These are phyloP conservation scores for Adenanthera pavonina DNA, from an alignment of 306 rosid genomes.

Conservation along the genomic window DNA sequence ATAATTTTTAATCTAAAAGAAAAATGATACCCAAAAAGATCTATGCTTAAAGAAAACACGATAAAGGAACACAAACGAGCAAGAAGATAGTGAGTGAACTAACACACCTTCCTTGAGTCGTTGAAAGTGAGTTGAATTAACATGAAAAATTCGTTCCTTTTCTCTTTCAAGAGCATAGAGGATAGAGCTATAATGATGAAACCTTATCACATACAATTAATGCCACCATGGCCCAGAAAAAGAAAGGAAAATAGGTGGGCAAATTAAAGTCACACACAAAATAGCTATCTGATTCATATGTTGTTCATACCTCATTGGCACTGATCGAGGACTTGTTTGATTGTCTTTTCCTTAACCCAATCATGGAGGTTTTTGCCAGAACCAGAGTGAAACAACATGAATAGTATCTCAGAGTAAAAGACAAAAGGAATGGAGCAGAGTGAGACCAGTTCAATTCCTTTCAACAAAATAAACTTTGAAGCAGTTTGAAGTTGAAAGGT, in stretches of 20 bases:
- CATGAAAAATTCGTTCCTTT: no score
- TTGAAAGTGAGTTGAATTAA: not conserved
- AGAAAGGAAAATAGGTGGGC: not conserved
- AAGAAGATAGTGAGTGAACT: constrained; percentile 54
- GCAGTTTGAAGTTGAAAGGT: no score
- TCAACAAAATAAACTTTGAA: not conserved
- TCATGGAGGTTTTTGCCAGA: not conserved
- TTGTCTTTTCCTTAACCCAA: not conserved
- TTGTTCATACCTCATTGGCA: not conserved
- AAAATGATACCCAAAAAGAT: no score
- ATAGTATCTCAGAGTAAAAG: no score
- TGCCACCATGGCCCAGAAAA: constrained; percentile 15
- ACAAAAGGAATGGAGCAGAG: not conserved
- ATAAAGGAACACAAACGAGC: not conserved
- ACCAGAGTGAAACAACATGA: not conserved
- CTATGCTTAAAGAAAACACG: no score
- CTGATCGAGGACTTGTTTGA: not conserved
- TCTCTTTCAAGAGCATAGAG: no score
- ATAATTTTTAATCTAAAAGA: no score
- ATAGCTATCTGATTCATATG: no score
- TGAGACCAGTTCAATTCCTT: not conserved
- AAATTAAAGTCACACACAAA: not conserved
- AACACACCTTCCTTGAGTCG: constrained; percentile 27
- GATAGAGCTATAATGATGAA: not conserved
- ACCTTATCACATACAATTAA: not conserved